phyloP scores from a whole-genome alignment of 2,329 filamentous ascomycete genomes.

The Decorospora gaudefroyi region DNA sequence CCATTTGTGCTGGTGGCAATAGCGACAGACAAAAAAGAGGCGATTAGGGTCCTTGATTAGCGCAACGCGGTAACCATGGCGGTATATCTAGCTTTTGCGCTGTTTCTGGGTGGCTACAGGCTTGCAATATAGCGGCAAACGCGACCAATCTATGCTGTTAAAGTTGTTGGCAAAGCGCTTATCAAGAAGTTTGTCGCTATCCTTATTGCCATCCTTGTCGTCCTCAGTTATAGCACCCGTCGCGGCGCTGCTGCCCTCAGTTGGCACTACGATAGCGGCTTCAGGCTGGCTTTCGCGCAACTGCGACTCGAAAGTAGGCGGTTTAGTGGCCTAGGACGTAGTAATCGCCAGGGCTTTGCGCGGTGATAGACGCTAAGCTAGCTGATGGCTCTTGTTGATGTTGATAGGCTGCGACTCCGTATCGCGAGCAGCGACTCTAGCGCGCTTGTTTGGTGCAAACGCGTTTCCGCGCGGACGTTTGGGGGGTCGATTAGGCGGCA shows the following conservation, averaged over 20 bases:
- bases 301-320: constrained; percentile 4
- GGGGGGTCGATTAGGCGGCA: neutral
- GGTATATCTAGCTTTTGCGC: constrained; percentile 1
- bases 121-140: constrained; percentile 5
- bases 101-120: constrained; percentile 2
- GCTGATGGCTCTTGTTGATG: neutral
- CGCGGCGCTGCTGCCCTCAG: constrained; percentile 1
- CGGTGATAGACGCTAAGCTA: constrained; percentile 1
- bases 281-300: constrained; percentile 1
- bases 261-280: constrained; percentile 1
- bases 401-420: constrained; percentile 3
- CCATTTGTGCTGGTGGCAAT: constrained; percentile 5
- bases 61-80: constrained; percentile 3
- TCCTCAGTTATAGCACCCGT: constrained; percentile 2
- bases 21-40: constrained; percentile 5
- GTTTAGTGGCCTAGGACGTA: constrained; percentile 1
- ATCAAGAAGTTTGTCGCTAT: neutral
- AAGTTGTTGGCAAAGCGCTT: constrained; percentile 7
- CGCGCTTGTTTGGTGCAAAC: constrained; percentile 1
- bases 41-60: constrained; percentile 2
- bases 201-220: neutral
- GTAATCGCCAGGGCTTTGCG: too few relatives aligned
- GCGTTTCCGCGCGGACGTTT: constrained; percentile 2
- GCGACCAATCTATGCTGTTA: constrained; percentile 3
- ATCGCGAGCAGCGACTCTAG: neutral